Evolutionary conservation across 2,329 filamentous ascomycete species (phyloP).

Genomic region (Xylaria arbuscula): DNA sequence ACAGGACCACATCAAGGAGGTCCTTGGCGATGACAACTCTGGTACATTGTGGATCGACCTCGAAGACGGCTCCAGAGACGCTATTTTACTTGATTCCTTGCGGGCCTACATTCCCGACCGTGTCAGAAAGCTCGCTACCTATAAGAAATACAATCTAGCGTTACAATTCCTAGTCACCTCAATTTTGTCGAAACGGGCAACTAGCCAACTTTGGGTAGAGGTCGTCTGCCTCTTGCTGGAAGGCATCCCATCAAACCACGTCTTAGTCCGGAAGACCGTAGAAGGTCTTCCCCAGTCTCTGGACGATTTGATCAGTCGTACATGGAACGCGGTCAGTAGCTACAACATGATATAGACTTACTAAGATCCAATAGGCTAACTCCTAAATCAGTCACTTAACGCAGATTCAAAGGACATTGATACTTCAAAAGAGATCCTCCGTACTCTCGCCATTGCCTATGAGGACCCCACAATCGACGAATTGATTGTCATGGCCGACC

Average conservation of each 20-base stretch:
- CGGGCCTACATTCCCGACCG: constrained; percentile 8
- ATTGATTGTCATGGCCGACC: constrained; percentile 8
- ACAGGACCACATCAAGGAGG: constrained; percentile 4
- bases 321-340: constrained; percentile 5
- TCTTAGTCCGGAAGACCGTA: background rate
- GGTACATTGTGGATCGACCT: background rate
- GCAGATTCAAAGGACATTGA: background rate
- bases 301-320: constrained; percentile 1
- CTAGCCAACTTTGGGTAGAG: constrained; percentile 1
- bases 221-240: constrained; percentile 11
- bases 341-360: background rate
- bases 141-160: constrained; percentile 6
- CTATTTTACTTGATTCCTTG: background rate
- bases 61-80: constrained; percentile 11
- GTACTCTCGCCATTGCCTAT: constrained; percentile 10
- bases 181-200: constrained; percentile 3
- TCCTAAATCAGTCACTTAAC: constrained; percentile 1
- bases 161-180: constrained; percentile 2
- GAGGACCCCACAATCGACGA: constrained; percentile 9
- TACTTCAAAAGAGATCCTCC: constrained; percentile 17
- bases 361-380: background rate
- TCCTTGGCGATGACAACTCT: background rate
- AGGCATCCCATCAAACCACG: constrained; percentile 5
- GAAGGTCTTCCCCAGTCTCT: constrained; percentile 1
- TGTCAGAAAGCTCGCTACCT: constrained; percentile 1